phyloP scores from a whole-genome alignment of 345 rosid genomes.

The Gynandropsis gynandra region DNA sequence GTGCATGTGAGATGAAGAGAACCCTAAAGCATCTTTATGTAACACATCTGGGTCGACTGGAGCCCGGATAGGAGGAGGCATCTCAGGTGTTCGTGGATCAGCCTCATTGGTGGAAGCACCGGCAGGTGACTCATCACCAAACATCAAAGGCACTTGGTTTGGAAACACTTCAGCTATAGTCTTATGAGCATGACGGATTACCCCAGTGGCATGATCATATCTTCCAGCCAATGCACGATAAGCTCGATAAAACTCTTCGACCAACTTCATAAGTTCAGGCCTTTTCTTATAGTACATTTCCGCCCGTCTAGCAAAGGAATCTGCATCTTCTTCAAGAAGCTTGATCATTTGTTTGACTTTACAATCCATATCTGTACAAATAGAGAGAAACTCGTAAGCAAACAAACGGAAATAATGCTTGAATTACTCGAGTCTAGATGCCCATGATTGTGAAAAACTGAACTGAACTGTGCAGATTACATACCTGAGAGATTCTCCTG shows the following conservation, averaged over 20 bases:
- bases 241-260: slow-evolving; percentile 96
- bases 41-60: slow-evolving; percentile 48
- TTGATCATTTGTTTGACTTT: slow-evolving; percentile 96
- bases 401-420: slow-evolving; percentile 7
- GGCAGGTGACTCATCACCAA: slow-evolving; percentile 59
- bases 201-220: slow-evolving; percentile 94
- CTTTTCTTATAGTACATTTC: slow-evolving; percentile 98
- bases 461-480: background rate
- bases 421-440: too few relatives aligned
- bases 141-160: slow-evolving; percentile 60
- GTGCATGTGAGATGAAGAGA: slow-evolving; percentile 38
- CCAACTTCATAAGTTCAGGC: slow-evolving; percentile 95
- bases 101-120: slow-evolving; percentile 34
- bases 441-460: too few relatives aligned
- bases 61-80: slow-evolving; percentile 39
- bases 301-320: slow-evolving; percentile 98
- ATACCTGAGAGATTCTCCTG: slow-evolving; percentile 92
- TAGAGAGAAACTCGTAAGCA: background rate
- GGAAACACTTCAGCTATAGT: slow-evolving; percentile 96
- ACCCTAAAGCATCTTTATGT: slow-evolving; percentile 52
- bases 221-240: slow-evolving; percentile 98
- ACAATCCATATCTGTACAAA: slow-evolving; percentile 76
- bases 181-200: slow-evolving; percentile 80
- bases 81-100: slow-evolving; percentile 77
- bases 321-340: slow-evolving; percentile 97